phyloP scores from a whole-genome alignment of 2,329 filamentous ascomycete species.

The Paecilomyces niveus region DNA sequence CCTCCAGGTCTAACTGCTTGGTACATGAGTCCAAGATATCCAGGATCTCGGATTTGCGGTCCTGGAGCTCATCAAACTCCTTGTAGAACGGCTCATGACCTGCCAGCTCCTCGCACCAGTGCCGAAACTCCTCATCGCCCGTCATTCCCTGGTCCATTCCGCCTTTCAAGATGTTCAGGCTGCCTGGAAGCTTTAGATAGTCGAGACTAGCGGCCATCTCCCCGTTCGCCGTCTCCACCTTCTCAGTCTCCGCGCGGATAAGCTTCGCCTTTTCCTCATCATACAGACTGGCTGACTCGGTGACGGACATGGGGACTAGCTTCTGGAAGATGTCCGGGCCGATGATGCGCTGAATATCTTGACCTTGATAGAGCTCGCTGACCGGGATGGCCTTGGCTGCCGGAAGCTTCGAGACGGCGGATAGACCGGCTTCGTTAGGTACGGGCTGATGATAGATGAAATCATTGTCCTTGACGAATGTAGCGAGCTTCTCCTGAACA shows the following conservation, averaged over 20 bases:
- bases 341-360: constrained; percentile 94
- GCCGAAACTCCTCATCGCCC: constrained; percentile 84
- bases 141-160: constrained; percentile 83
- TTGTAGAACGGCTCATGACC: constrained; percentile 71
- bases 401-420: constrained; percentile 79
- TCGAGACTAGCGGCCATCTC: constrained; percentile 95
- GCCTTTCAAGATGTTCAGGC: constrained; percentile 84
- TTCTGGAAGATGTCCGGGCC: constrained; percentile 95
- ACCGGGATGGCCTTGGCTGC: constrained; percentile 96
- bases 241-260: constrained; percentile 85
- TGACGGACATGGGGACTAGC: constrained; percentile 92
- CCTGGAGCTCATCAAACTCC: constrained; percentile 71
- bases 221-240: constrained; percentile 83
- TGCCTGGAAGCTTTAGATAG: constrained; percentile 82
- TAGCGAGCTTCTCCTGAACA: constrained; percentile 71
- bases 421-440: constrained; percentile 73
- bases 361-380: constrained; percentile 90
- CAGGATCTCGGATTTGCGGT: constrained; percentile 69
- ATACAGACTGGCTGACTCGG: constrained; percentile 92
- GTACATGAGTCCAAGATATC: constrained; percentile 68
- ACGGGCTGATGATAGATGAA: constrained; percentile 96
- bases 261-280: constrained; percentile 98
- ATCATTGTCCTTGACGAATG: constrained; percentile 86
- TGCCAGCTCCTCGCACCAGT: constrained; percentile 89
- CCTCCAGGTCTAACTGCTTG: constrained; percentile 92